Percentiles rank a stretch among this genome's conserved stretches.
phyloP scores from a whole-genome alignment of 768 basidiomycete species.

The Amanita exitialis region DNA sequence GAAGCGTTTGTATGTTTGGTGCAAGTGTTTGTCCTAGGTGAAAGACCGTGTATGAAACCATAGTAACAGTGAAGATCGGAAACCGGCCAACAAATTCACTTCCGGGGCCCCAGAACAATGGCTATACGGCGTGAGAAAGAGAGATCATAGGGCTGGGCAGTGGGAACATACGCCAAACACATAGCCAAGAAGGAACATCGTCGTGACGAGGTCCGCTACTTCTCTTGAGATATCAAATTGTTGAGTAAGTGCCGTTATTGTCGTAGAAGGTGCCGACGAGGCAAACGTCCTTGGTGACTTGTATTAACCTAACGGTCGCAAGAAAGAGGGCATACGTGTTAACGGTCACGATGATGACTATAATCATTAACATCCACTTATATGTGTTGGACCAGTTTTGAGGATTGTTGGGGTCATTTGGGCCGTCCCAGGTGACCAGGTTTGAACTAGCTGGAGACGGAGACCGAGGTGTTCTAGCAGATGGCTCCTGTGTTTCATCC shows the following conservation, averaged over 20 bases:
- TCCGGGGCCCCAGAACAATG: no score
- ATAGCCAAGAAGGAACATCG: conserved; percentile 42
- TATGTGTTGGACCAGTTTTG: conserved; percentile 36
- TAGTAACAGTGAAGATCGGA: conserved; percentile 38
- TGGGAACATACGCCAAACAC: conserved; percentile 30
- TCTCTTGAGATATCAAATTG: conserved; percentile 32
- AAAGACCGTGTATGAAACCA: conserved; percentile 42
- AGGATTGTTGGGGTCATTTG: conserved; percentile 44
- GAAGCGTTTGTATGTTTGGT: conserved; percentile 43
- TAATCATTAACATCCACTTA: conserved; percentile 38
- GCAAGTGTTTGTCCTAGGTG: conserved; percentile 54
- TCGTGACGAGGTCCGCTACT: conserved; percentile 38
- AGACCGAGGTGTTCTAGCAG: no score
- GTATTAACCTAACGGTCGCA: no score
- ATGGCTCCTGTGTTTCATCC: conserved; percentile 18
- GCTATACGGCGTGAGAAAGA: conserved; percentile 19
- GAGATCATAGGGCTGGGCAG: neutral
- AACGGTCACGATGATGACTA: conserved; percentile 37
- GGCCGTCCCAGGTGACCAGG: conserved; percentile 41
- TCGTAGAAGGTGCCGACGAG: conserved; percentile 43
- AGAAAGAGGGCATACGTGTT: conserved; percentile 35
- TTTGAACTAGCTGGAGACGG: conserved; percentile 4
- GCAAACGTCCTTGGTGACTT: conserved; percentile 38
- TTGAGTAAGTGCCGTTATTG: conserved; percentile 20
- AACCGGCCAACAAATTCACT: conserved; percentile 47